Conservation (phyloP, 148 eudicot genomes). For the Camellia japonica region DNA sequence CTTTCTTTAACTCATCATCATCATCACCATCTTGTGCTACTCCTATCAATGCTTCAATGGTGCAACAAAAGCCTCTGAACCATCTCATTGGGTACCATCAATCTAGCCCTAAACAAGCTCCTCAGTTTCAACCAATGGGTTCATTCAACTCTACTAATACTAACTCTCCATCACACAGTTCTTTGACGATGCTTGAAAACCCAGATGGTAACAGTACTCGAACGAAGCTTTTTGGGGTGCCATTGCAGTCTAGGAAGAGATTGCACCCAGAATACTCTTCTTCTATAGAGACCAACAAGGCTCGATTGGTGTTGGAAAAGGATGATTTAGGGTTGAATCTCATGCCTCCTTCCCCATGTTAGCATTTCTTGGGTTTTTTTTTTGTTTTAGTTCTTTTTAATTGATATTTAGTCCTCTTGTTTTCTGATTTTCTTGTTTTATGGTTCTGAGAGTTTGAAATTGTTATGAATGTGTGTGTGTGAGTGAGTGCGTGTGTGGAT, state of each 20-base stretch:
- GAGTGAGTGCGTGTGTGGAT: slow-evolving; percentile 13
- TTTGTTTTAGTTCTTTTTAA: not conserved
- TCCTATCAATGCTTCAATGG: not conserved
- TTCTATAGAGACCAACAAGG: slow-evolving; percentile 38
- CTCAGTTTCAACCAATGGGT: not conserved
- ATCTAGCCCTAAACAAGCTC: not conserved
- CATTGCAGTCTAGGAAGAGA: slow-evolving; percentile 64
- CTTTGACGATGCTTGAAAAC: slow-evolving; percentile 21
- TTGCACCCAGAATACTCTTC: slow-evolving; percentile 51
- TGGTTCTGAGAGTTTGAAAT: slow-evolving; percentile 3
- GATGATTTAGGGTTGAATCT: slow-evolving; percentile 89
- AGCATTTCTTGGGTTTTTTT: slow-evolving; percentile 12
- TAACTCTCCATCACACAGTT: slow-evolving; percentile 15
- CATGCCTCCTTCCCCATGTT: slow-evolving; percentile 74
- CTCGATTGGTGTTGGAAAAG: slow-evolving; percentile 63
- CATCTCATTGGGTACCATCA: slow-evolving; percentile 27
- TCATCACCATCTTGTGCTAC: not conserved
- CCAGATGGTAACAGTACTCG: not conserved
- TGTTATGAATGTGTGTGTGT: not conserved
- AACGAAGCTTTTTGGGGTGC: slow-evolving; percentile 77
- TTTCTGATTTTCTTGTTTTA: not conserved
- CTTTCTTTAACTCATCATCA: slow-evolving; percentile 12
- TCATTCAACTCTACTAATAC: slow-evolving; percentile 8
- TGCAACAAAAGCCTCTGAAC: slow-evolving; percentile 24
- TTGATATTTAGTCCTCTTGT: not conserved